Evolutionary conservation across 2,329 filamentous ascomycete genomes (phyloP).

Genomic region (Aspergillus versicolor): DNA sequence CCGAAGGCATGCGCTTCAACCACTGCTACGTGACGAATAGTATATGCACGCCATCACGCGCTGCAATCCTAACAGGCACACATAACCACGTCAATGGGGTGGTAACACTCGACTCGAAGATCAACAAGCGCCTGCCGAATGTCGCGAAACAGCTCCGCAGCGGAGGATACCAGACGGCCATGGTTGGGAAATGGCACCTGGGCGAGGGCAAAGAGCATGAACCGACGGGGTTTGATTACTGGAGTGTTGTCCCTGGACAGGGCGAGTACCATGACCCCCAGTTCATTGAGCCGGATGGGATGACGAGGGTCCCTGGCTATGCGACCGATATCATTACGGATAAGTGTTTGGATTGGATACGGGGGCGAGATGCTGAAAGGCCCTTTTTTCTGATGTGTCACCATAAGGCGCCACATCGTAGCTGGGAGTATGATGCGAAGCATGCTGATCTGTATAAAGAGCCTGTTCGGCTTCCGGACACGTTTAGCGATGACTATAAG

Average conservation of each 20-base stretch:
- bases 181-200: neutral
- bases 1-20: neutral
- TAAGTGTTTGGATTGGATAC: constrained; percentile 42
- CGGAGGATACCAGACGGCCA: neutral
- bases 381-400: constrained; percentile 59
- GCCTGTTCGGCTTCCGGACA: constrained; percentile 50
- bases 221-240: neutral
- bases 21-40: neutral
- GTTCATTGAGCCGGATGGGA: neutral
- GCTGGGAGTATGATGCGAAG: constrained; percentile 52
- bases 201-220: neutral
- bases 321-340: neutral
- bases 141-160: neutral
- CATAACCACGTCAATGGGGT: neutral
- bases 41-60: neutral
- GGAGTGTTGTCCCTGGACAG: neutral
- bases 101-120: neutral
- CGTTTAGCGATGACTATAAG: constrained; percentile 56
- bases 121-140: neutral
- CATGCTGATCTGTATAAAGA: constrained; percentile 52
- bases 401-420: constrained; percentile 56
- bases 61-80: neutral
- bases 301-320: neutral
- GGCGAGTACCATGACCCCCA: neutral
- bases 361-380: constrained; percentile 28